phyloP scores from a whole-genome alignment of 768 basidiomycete genomes.

The Leccinum boreale region DNA sequence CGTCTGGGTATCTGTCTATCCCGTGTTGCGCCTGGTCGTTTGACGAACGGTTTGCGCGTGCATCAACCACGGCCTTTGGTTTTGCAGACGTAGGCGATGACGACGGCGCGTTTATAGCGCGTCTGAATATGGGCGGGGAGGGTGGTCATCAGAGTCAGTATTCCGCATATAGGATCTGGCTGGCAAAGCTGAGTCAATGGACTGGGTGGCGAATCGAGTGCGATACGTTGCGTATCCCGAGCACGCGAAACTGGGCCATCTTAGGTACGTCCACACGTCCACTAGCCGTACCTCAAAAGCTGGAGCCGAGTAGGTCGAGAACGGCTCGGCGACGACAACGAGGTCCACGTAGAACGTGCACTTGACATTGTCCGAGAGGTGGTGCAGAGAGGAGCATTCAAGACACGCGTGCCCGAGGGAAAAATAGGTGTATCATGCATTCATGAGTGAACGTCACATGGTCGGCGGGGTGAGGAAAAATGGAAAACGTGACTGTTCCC shows the following conservation, averaged over 20 bases:
- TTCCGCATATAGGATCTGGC: conserved; percentile 82
- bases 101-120: conserved; percentile 33
- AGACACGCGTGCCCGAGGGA: conserved; percentile 67
- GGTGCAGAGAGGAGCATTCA: conserved; percentile 64
- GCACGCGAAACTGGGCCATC: conserved; percentile 91
- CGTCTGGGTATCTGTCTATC: conserved; percentile 74
- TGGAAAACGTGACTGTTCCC: conserved; percentile 25
- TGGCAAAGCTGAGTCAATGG: conserved; percentile 65
- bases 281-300: not conserved
- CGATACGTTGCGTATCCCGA: conserved; percentile 85
- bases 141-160: conserved; percentile 67
- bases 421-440: conserved; percentile 36
- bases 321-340: conserved; percentile 17
- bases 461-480: conserved; percentile 11
- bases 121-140: conserved; percentile 60
- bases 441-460: not conserved
- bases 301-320: conserved; percentile 21
- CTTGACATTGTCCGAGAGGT: conserved; percentile 55
- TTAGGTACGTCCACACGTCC: conserved; percentile 53
- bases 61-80: conserved; percentile 28
- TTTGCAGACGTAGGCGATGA: conserved; percentile 24
- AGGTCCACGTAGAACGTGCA: conserved; percentile 36
- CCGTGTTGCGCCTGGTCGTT: conserved; percentile 91
- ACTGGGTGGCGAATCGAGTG: conserved; percentile 88
- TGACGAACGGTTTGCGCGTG: conserved; percentile 61